Evolutionary conservation across 345 rosid genomes (phyloP).

Genomic region (Boechera stricta): DNA sequence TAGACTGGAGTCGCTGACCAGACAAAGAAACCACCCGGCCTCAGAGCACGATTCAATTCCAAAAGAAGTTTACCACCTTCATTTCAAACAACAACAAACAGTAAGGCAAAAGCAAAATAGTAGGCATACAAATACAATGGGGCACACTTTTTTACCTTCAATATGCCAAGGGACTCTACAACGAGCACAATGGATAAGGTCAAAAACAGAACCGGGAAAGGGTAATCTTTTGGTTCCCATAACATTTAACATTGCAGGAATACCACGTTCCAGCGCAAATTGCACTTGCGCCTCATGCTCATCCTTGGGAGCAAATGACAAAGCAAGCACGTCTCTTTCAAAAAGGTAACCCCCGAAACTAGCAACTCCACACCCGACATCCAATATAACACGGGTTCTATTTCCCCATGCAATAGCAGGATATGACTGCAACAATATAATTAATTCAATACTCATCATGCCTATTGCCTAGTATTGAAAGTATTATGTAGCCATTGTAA

Average conservation of each 20-base stretch:
- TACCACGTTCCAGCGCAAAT: constrained; percentile 90
- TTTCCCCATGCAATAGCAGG: constrained; percentile 82
- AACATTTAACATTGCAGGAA: constrained; percentile 80
- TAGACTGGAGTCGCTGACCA: constrained; percentile 99
- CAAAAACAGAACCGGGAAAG: constrained; percentile 77
- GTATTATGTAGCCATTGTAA: not conserved
- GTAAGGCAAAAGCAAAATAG: not conserved
- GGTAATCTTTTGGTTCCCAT: constrained; percentile 92
- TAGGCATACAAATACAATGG: not conserved
- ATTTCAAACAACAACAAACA: constrained; percentile 36
- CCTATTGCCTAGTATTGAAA: not conserved
- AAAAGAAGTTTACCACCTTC: constrained; percentile 91
- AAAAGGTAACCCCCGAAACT: constrained; percentile 92
- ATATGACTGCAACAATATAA: constrained; percentile 52
- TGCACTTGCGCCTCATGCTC: constrained; percentile 97
- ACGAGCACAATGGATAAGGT: constrained; percentile 86
- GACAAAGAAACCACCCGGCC: constrained; percentile 95
- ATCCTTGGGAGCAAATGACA: constrained; percentile 96
- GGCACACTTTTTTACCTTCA: constrained; percentile 60
- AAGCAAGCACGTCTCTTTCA: constrained; percentile 76
- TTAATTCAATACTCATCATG: not conserved
- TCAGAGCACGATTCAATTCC: constrained; percentile 85
- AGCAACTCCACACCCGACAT: constrained; percentile 95
- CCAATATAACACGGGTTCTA: constrained; percentile 72
- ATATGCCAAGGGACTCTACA: constrained; percentile 96